Conservation (phyloP, 2,329 filamentous ascomycete genomes). For the Rhinocladiella similis region DNA sequence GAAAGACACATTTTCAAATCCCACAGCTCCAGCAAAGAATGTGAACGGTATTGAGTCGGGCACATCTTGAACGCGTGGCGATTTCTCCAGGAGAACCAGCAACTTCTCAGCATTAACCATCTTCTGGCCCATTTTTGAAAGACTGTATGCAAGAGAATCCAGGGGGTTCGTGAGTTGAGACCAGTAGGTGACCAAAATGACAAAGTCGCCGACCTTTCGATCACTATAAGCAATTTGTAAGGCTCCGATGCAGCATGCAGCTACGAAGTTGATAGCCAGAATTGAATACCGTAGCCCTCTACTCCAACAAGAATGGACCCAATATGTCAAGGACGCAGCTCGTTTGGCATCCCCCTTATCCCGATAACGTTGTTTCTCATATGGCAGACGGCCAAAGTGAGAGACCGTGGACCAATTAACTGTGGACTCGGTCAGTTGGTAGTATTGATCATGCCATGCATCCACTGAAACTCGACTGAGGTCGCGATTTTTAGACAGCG, state of each 20-base stretch:
- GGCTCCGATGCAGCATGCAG: conserved; percentile 54
- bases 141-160: conserved; percentile 51
- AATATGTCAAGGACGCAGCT: conserved; percentile 33
- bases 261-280: conserved; percentile 40
- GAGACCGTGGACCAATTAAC: conserved; percentile 61
- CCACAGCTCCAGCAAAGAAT: conserved; percentile 46
- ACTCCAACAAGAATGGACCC: conserved; percentile 8
- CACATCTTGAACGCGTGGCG: conserved; percentile 46
- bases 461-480: conserved; percentile 41
- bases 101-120: conserved; percentile 63
- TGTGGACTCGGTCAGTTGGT: conserved; percentile 59
- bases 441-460: conserved; percentile 50
- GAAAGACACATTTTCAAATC: conserved; percentile 54
- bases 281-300: conserved; percentile 9
- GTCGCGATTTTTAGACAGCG: conserved; percentile 41
- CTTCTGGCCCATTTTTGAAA: conserved; percentile 50
- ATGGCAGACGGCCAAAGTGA: conserved; percentile 57
- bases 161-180: conserved; percentile 50
- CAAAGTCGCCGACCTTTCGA: conserved; percentile 60
- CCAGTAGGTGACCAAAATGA: conserved; percentile 68
- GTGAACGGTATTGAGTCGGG: conserved; percentile 38
- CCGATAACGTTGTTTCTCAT: conserved; percentile 55
- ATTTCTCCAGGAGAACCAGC: conserved; percentile 49
- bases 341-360: conserved; percentile 30
- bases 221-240: conserved; percentile 52